phyloP scores from a whole-genome alignment of 1,139 yeast genomes.

The Diutina mesorugosa region DNA sequence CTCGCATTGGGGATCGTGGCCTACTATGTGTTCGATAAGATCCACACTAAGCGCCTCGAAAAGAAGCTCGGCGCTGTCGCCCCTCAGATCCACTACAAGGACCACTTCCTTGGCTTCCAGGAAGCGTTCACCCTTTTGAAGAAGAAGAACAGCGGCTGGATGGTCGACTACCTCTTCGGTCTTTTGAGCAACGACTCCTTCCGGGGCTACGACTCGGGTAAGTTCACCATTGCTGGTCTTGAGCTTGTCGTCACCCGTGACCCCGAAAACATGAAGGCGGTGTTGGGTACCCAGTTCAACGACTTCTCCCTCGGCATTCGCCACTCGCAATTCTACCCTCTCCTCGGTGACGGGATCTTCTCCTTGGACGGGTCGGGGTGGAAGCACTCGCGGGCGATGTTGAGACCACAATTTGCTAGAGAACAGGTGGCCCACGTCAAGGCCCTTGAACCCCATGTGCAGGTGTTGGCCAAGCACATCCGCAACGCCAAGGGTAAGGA shows the following conservation, averaged over 20 bases:
- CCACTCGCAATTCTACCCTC: slow-evolving; percentile 25
- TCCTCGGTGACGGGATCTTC: slow-evolving; percentile 47
- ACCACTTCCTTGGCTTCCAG: not conserved
- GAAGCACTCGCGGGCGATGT: slow-evolving; percentile 46
- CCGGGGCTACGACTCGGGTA: not conserved
- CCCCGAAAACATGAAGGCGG: slow-evolving; percentile 22
- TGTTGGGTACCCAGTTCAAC: slow-evolving; percentile 15
- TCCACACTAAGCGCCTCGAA: not conserved
- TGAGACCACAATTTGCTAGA: slow-evolving; percentile 46
- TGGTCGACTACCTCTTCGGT: not conserved
- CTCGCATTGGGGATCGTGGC: not conserved
- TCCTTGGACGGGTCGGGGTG: slow-evolving; percentile 43
- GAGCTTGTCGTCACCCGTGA: slow-evolving; percentile 17
- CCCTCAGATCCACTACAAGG: not conserved
- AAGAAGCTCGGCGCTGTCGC: slow-evolving; percentile 1
- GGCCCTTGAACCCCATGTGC: slow-evolving; percentile 34
- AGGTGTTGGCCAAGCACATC: slow-evolving; percentile 22
- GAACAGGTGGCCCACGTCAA: slow-evolving; percentile 41
- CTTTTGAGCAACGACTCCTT: not conserved
- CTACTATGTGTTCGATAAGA: not conserved
- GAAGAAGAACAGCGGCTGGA: not conserved
- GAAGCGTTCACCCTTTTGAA: not conserved
- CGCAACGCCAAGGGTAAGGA: slow-evolving; percentile 9
- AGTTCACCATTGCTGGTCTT: slow-evolving; percentile 9
- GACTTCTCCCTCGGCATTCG: slow-evolving; percentile 35